A percentile compares a stretch with the other conserved stretches of the same genome.
phyloP scores from a whole-genome alignment of 768 basidiomycete species.

The Suillus variegatus region DNA sequence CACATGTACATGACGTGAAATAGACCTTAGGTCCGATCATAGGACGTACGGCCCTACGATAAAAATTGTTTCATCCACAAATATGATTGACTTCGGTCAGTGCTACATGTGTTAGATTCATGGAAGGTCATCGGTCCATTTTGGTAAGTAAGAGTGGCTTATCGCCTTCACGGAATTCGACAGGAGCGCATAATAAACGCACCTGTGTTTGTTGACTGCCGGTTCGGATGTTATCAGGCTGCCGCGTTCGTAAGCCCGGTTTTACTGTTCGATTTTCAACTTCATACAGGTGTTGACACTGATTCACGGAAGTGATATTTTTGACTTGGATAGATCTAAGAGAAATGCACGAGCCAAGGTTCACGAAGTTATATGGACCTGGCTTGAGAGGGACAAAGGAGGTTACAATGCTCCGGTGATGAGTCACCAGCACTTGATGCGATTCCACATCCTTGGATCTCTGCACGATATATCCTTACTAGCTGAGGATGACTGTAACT shows the following conservation, averaged over 20 bases:
- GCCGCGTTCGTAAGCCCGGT: background rate
- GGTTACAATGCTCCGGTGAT: background rate
- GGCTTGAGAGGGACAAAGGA: background rate
- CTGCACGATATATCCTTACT: background rate
- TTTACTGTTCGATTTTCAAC: background rate
- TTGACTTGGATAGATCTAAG: background rate
- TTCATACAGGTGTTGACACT: background rate
- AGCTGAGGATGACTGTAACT: background rate
- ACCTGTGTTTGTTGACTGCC: background rate
- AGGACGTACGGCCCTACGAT: conserved; percentile 75
- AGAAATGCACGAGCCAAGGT: background rate
- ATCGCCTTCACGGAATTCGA: background rate
- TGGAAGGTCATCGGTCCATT: background rate
- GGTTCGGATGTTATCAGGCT: background rate
- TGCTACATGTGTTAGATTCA: background rate
- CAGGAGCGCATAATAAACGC: background rate
- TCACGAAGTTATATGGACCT: background rate
- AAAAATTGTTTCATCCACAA: background rate
- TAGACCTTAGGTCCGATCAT: conserved; percentile 78
- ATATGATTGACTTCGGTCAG: background rate
- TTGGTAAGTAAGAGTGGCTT: background rate
- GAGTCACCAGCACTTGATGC: background rate
- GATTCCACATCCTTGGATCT: background rate
- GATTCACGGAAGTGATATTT: background rate
- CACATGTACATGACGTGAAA: conserved; percentile 38